Evolutionary conservation across 2,329 filamentous ascomycete genomes (phyloP), one percentile per base, ranked within the genome.

Genomic region (Chaetomium strumarium): DNA sequence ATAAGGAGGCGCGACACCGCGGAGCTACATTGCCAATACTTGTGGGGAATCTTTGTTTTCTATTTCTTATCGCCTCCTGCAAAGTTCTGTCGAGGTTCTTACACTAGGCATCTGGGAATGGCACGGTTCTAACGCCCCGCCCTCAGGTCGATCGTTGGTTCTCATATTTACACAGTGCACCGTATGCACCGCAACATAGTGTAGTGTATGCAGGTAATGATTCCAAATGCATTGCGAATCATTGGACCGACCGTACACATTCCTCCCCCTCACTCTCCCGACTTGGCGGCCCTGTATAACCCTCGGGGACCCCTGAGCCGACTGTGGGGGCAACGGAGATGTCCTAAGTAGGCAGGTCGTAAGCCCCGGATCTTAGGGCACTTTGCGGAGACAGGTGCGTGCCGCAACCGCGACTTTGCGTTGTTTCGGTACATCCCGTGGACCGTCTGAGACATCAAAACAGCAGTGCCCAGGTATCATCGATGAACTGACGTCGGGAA

Each of bases 291-390:
- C 13, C 7, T 16, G 20, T 24, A n/a, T 16, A 34, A 48, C 30
- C 19, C 14, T 30, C 46, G 37, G 30, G 24, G 12, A n/a, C 5
- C 17, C 24, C 37, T 29, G 30, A n/a, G 4, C 14, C 17, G 19
- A n/a, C 17, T n/a, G 17, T 37, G 17, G 29, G 48, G 41, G 9
- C 17, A n/a, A 38, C 39, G 38, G 44, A 24, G 16, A 24, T 34
- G 20, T 14, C 51, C 51, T 46, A 49, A 49, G n/a, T 36, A 49
- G 51, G 51, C 47, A 53, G 51, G 51, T 53, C 40, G 46, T 16
- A 19, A 14, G 13, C 45, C 20, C 36, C 29, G n/a, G 3, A 24
- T 13, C 14, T 31, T 31, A 20, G 24, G 24, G 17, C 29, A 12
- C 5, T 16, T 13, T 42, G 19, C 10, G 17, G 24, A 29, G 24